Base-by-base conservation (phyloP, 345 rosid species). In the Bruguiera sexangula region DNA sequence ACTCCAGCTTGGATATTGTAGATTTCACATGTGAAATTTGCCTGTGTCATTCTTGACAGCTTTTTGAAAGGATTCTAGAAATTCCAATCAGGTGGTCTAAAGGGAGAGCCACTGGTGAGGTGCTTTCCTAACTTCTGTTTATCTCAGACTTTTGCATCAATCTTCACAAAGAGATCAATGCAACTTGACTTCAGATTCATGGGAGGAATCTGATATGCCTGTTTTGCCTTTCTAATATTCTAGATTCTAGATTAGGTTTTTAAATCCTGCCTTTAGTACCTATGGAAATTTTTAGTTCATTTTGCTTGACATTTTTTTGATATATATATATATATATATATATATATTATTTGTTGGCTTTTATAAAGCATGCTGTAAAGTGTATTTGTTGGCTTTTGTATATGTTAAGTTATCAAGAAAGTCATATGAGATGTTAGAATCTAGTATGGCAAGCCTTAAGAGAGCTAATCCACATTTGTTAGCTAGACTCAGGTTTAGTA, bases 81-180 rank as follows among this genome's bases (percentile, higher is more conserved):
- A 94, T 94, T 70, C 97, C 97, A 63, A 87, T 91, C 73, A 73
- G 78, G 30, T 94, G 97, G 97, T 85, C 82, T 22, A 87, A 88
- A 78, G 98, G 98, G 77, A 94, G 97, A 87, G 98, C 95, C 76
- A 85, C 92, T 68, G 98, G 98, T 89, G 98, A 94, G 96, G 98
- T 93, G 96, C 91, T 87, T 91, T 68, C 85, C 97, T 89, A 77
- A 82, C 87, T 82, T 30, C 58, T 56, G 4, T 56, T 56, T 56
- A 10, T 56, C 6, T 43, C 15, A 43, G 50, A 9, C 50, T 43
- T 43, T 11, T 43, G 16, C 5, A 13, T 43, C 50, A 43, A 43
- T 43, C 5, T 43, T 43, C 6, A 43, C 18, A 11, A 43, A 43
- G 19, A 13, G 30, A 56, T 56, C 13, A 24, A 10, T 24, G 31